Conservation (phyloP, 495 filamentous ascomycete species). For the Hypoxylon perforatum region DNA sequence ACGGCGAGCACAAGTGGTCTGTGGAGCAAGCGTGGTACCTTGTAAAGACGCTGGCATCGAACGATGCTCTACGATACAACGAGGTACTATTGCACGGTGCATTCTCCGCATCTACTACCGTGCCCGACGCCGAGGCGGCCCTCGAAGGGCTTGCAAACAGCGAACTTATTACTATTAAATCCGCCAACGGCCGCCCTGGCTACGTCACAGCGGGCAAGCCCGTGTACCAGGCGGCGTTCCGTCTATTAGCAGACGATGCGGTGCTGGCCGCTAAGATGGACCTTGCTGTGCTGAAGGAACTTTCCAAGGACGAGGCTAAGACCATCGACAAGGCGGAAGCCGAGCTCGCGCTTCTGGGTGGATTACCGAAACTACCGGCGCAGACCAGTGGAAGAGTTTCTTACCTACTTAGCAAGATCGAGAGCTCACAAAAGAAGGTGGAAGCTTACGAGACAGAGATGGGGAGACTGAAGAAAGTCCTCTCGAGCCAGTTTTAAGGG, state of each 20-base stretch:
- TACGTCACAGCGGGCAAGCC: conserved; percentile 84
- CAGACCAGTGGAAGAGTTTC: conserved; percentile 69
- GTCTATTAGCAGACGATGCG: conserved; percentile 72
- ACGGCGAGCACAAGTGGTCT: conserved; percentile 72
- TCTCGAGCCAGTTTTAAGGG: conserved; percentile 40
- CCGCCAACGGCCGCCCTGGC: conserved; percentile 76
- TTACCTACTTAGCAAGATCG: conserved; percentile 79
- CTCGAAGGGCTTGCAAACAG: conserved; percentile 85
- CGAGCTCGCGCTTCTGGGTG: conserved; percentile 75
- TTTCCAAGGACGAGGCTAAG: conserved; percentile 77
- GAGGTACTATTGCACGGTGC: conserved; percentile 79
- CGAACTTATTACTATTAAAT: conserved; percentile 86
- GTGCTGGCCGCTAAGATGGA: conserved; percentile 82
- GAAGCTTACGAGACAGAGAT: conserved; percentile 79
- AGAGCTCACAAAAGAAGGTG: conserved; percentile 78
- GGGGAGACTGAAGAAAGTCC: conserved; percentile 72
- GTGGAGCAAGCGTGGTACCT: conserved; percentile 90
- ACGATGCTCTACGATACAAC: conserved; percentile 78
- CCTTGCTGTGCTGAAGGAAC: conserved; percentile 70
- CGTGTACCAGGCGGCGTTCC: conserved; percentile 87
- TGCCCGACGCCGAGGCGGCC: conserved; percentile 69
- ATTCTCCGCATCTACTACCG: conserved; percentile 67
- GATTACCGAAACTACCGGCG: conserved; percentile 69
- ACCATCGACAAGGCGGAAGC: conserved; percentile 81
- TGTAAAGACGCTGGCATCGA: conserved; percentile 74